Evolutionary conservation across 2,329 filamentous ascomycete genomes (phyloP).

Genomic region (Aspergillus luchuensis): DNA sequence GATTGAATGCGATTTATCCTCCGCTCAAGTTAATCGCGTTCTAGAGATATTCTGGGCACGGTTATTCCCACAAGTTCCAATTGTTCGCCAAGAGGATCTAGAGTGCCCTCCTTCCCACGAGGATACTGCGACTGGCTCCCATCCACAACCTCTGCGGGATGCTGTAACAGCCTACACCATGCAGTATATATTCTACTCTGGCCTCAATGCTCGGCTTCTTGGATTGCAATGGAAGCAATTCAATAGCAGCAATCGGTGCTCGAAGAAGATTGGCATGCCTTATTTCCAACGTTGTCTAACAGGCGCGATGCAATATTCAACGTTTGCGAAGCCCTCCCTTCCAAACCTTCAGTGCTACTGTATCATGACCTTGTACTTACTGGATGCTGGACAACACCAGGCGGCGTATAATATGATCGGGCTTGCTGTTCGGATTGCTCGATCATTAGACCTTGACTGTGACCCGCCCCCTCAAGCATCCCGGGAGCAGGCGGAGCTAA

Average conservation of each 20-base stretch:
- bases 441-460: constrained; percentile 17
- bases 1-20: neutral
- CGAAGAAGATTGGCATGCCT: constrained; percentile 13
- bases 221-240: constrained; percentile 22
- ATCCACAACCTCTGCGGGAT: constrained; percentile 16
- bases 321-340: constrained; percentile 19
- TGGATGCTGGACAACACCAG: constrained; percentile 21
- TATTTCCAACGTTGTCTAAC: constrained; percentile 26
- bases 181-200: constrained; percentile 20
- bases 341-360: constrained; percentile 23
- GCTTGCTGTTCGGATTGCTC: constrained; percentile 24
- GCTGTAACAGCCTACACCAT: constrained; percentile 24
- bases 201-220: constrained; percentile 21
- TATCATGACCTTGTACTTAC: constrained; percentile 24
- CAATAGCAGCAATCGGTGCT: neutral
- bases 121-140: constrained; percentile 9
- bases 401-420: constrained; percentile 29
- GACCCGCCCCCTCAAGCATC: neutral
- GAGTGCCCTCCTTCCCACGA: constrained; percentile 8
- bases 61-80: constrained; percentile 5
- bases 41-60: constrained; percentile 1
- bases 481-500: constrained; percentile 7
- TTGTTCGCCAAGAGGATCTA: constrained; percentile 3
- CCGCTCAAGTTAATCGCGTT: neutral
- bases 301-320: constrained; percentile 14